These are phyloP conservation scores for Lotmaria passim DNA, from an alignment of 208 protist species.

Conservation along the genomic window DNA sequence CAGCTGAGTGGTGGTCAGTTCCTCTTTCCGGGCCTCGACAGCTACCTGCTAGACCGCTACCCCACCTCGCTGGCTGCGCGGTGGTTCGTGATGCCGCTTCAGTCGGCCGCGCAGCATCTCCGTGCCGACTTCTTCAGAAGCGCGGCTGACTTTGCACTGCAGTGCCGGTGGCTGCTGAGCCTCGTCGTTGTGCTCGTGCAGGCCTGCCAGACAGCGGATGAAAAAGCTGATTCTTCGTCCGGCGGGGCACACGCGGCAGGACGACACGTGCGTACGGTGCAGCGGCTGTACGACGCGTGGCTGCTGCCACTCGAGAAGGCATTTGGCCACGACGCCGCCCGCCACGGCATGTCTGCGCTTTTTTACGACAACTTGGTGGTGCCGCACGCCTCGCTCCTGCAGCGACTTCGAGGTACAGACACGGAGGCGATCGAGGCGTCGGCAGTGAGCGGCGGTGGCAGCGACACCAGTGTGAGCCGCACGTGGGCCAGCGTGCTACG, in stretches of 20 bases:
- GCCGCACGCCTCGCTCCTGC: slow-evolving; percentile 30
- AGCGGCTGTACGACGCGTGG: slow-evolving; percentile 30
- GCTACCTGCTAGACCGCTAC: slow-evolving; percentile 15
- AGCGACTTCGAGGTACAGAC: slow-evolving; percentile 15
- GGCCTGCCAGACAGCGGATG: slow-evolving; percentile 15
- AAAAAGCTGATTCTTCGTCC: slow-evolving; percentile 15
- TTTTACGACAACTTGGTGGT: slow-evolving; percentile 44
- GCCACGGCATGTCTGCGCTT: slow-evolving; percentile 52
- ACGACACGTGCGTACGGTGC: slow-evolving; percentile 35
- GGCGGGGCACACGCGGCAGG: slow-evolving; percentile 36
- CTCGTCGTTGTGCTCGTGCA: slow-evolving; percentile 23
- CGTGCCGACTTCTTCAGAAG: slow-evolving; percentile 29
- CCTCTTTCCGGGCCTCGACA: slow-evolving; percentile 12
- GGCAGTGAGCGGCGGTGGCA: slow-evolving; percentile 1
- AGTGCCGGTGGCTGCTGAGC: slow-evolving; percentile 34
- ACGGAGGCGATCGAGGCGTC: too few relatives aligned
- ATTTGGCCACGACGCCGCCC: slow-evolving; percentile 32
- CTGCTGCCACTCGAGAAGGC: slow-evolving; percentile 32
- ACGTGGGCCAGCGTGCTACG: slow-evolving; percentile 40
- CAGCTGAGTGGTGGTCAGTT: slow-evolving; percentile 27
- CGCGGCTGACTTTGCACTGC: slow-evolving; percentile 2
- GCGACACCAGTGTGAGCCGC: background rate
- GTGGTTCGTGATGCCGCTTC: slow-evolving; percentile 33
- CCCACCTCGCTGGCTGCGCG: slow-evolving; percentile 20
- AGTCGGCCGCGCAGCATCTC: slow-evolving; percentile 16